These are phyloP conservation scores for Paecilomyces sp. DNA, from an alignment of 2,329 filamentous ascomycete genomes.

Conservation along the genomic window DNA sequence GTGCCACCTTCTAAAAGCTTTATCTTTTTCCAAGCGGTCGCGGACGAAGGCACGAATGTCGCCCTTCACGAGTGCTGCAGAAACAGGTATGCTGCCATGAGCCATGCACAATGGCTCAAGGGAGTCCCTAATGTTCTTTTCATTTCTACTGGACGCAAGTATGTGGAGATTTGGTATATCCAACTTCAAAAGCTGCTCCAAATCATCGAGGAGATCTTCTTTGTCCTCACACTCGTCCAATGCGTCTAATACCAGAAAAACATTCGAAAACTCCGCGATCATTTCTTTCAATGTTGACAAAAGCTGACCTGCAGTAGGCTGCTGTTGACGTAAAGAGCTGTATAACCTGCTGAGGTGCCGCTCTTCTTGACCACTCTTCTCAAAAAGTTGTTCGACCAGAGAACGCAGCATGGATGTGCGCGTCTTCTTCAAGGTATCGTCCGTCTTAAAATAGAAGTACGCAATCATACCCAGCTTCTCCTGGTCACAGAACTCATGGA, in stretches of 20 bases:
- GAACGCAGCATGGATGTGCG: slow-evolving; percentile 3
- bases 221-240: slow-evolving; percentile 5
- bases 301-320: neutral
- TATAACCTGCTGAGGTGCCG: slow-evolving; percentile 10
- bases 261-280: slow-evolving; percentile 15
- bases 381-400: slow-evolving; percentile 4
- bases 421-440: slow-evolving; percentile 22
- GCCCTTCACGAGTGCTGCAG: slow-evolving; percentile 2
- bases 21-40: slow-evolving; percentile 2
- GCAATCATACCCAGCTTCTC: slow-evolving; percentile 19
- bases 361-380: slow-evolving; percentile 11
- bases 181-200: slow-evolving; percentile 2
- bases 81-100: neutral
- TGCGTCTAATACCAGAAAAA: slow-evolving; percentile 23
- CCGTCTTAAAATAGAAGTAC: slow-evolving; percentile 36
- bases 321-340: slow-evolving; percentile 3
- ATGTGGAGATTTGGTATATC: neutral
- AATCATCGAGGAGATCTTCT: slow-evolving; percentile 1
- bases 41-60: slow-evolving; percentile 5
- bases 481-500: slow-evolving; percentile 7
- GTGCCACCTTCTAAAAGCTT: slow-evolving; percentile 2
- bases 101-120: neutral
- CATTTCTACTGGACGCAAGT: slow-evolving; percentile 3
- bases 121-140: slow-evolving; percentile 4
- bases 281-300: neutral